Evolutionary conservation across 202 grass and related monocot species (phyloP).

Genomic region (Panicum virgatum): DNA sequence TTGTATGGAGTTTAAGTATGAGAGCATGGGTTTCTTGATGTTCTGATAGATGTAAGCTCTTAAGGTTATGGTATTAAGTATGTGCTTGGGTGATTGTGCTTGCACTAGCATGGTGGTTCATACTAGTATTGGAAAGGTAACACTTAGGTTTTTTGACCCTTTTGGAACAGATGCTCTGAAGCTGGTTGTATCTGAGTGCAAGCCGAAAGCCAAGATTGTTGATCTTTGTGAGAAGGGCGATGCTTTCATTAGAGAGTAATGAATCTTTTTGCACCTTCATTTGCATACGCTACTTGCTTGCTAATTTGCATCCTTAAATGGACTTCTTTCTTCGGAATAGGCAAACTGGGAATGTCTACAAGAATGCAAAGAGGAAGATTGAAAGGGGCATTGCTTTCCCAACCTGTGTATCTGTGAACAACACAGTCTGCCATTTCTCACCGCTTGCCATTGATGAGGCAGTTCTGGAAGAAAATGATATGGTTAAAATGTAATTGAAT

Average conservation of each 20-base stretch:
- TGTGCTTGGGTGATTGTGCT: not conserved
- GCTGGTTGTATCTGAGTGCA: slow-evolving; percentile 79
- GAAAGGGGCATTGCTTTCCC: slow-evolving; percentile 96
- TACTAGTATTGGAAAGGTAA: not conserved
- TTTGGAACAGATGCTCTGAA: slow-evolving; percentile 77
- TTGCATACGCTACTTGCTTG: slow-evolving; percentile 6
- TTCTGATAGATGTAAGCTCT: not conserved
- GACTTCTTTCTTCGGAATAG: slow-evolving; percentile 43
- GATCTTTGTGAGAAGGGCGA: slow-evolving; percentile 96
- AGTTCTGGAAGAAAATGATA: slow-evolving; percentile 79
- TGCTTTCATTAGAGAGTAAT: slow-evolving; percentile 87
- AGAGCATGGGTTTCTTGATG: not conserved
- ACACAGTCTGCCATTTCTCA: slow-evolving; percentile 94
- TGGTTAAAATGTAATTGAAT: slow-evolving; percentile 97
- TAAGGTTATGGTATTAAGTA: not conserved
- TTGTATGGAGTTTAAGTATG: not conserved
- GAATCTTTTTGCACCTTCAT: not conserved
- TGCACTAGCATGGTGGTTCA: not conserved
- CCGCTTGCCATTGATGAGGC: slow-evolving; percentile 82
- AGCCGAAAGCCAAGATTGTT: slow-evolving; percentile 88
- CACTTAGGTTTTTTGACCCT: not conserved
- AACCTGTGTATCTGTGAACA: slow-evolving; percentile 90
- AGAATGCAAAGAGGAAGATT: slow-evolving; percentile 96
- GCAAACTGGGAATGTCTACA: slow-evolving; percentile 92
- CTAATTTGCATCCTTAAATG: slow-evolving; percentile 23